These are phyloP conservation scores for Dendrothele bispora DNA, from an alignment of 768 basidiomycete species.

Conservation along the genomic window DNA sequence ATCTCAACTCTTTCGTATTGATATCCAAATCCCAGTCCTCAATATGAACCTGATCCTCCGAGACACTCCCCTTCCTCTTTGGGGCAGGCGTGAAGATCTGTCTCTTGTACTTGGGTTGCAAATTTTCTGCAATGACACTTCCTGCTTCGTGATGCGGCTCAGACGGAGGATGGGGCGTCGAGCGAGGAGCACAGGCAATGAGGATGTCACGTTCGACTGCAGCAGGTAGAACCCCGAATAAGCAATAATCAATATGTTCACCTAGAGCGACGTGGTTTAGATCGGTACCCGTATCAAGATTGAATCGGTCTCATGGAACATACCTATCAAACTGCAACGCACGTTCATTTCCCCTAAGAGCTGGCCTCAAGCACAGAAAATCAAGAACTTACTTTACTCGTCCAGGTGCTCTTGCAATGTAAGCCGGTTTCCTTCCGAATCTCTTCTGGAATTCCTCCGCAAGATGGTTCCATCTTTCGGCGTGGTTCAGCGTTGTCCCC, in stretches of 20 bases:
- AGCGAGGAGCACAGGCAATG: conserved; percentile 66
- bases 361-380: too few relatives aligned
- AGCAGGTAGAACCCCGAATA: conserved; percentile 84
- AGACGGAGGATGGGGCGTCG: conserved; percentile 18
- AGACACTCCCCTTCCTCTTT: conserved; percentile 21
- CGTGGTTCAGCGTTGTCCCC: conserved; percentile 55
- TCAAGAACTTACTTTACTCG: conserved; percentile 64
- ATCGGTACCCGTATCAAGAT: too few relatives aligned
- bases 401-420: conserved; percentile 77
- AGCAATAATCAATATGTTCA: conserved; percentile 82
- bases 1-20: conserved; percentile 64
- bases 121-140: conserved; percentile 61
- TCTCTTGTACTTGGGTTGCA: conserved; percentile 57
- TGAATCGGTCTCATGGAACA: conserved; percentile 5
- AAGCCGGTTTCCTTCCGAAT: conserved; percentile 66
- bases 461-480: conserved; percentile 61
- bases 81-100: conserved; percentile 58
- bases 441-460: conserved; percentile 58
- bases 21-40: conserved; percentile 77
- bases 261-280: conserved; percentile 38
- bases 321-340: conserved; percentile 43
- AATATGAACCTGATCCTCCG: conserved; percentile 40
- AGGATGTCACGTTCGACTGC: conserved; percentile 84
- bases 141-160: conserved; percentile 40
- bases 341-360: background rate